Base-by-base conservation (phyloP, 257 asterid genomes). In the Galeopsis tetrahit region DNA sequence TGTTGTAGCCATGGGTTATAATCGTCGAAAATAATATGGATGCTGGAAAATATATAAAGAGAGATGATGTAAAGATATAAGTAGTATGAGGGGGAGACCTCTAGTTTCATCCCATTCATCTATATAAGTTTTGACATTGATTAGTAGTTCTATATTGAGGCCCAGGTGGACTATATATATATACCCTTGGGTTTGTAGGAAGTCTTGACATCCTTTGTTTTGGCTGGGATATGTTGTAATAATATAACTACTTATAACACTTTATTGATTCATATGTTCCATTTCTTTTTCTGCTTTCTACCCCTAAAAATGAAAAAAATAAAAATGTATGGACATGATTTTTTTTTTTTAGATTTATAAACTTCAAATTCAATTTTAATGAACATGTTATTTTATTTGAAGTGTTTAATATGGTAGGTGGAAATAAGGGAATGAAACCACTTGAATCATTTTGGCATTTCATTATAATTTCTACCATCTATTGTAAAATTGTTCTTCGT, bases 1-100 rank as follows among this genome's bases (percentile, higher is more conserved):
- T 1, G 96, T 95, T 4, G 96, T 83, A 66, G 92, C 92, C 5
- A 85, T 87, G 96, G 97, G 97, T n/a, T 90, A 84, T 51, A 42
- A 87, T 17, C 89, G 86, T 70, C 91, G 63, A 75, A 55, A 49
- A 68, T 63, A n/a, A 15, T 48, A 35, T 72, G 63, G 81, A 78
- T 76, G 80, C 74, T 46, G 70, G 73, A 40, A 76, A 53, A 80
- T 72, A 59, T 63, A 74, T 49, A 53, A 49, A 13, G 32, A 35
- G 32, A 61, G 68, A 38, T 58, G 66, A 73, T 85, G 89, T 84
- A 82, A 83, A 87, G 90, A 71, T 79, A 42, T 55, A 65, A 84
- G 76, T 71, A 77, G 80, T 71, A 78, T 33, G 74, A 77, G 80
- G 85, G 77, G 69, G 79, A 72, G 74, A 44, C 60, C 68, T 46